Evolutionary conservation across 2,329 filamentous ascomycete genomes (phyloP).

Genomic region (Aspergillus quadricinctus): DNA sequence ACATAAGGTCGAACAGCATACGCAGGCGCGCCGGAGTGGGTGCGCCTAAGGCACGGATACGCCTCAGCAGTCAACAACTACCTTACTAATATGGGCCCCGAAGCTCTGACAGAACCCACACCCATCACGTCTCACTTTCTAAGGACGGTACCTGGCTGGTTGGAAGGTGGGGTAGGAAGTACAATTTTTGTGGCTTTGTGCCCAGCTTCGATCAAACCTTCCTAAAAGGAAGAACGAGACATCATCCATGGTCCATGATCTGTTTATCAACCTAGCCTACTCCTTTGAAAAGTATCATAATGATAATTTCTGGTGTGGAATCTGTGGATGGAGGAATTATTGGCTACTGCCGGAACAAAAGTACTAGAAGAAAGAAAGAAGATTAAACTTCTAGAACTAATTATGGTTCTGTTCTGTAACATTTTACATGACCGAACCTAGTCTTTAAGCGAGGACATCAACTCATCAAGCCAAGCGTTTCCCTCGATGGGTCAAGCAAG

Average conservation of each 20-base stretch:
- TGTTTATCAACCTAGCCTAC: neutral
- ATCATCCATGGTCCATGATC: neutral
- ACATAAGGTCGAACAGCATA: neutral
- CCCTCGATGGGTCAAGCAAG: neutral
- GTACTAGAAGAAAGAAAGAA: neutral
- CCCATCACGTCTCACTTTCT: neutral
- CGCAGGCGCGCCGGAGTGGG: too few relatives aligned
- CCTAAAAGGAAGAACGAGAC: neutral
- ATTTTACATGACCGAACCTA: too few relatives aligned
- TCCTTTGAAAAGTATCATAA: neutral
- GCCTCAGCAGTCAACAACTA: neutral
- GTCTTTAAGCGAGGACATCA: neutral
- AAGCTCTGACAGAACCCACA: neutral
- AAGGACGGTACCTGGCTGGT: neutral
- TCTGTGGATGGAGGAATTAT: neutral
- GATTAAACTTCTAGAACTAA: neutral
- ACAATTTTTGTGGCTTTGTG: neutral
- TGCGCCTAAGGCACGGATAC: too few relatives aligned
- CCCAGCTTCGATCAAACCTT: neutral
- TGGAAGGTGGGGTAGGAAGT: neutral
- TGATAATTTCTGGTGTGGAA: neutral
- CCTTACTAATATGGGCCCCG: too few relatives aligned
- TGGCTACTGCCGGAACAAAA: neutral
- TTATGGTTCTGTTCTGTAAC: neutral
- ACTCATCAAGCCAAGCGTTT: neutral